Percentiles rank a stretch among this genome's conserved stretches.
These are phyloP conservation scores for Mycosphaerelloides madeirae DNA, from an alignment of 2,329 filamentous ascomycete species.

Conservation along the genomic window DNA sequence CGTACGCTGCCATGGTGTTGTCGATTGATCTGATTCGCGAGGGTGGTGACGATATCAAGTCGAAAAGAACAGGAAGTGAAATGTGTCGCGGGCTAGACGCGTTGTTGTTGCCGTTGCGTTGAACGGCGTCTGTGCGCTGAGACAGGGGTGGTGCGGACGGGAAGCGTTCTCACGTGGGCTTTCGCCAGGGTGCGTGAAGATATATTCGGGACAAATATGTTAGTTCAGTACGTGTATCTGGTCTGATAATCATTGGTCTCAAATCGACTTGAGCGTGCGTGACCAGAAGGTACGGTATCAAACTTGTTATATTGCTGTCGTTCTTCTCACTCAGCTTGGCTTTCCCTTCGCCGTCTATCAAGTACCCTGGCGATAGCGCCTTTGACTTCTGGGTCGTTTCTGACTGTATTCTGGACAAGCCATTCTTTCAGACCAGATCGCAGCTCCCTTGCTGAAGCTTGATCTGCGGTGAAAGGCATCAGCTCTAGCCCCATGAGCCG, in stretches of 20 bases:
- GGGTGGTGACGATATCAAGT: not conserved
- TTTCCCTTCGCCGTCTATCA: constrained; percentile 37
- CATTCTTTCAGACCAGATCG: constrained; percentile 75
- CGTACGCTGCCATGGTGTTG: no score
- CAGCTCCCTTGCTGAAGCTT: constrained; percentile 58
- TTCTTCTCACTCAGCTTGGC: not conserved
- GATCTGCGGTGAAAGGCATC: constrained; percentile 73
- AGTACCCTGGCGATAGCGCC: constrained; percentile 69
- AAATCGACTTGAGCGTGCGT: no score
- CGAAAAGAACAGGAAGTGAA: not conserved
- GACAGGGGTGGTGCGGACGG: constrained; percentile 1
- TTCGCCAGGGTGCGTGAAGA: no score
- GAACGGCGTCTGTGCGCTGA: constrained; percentile 3
- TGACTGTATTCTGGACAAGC: constrained; percentile 80
- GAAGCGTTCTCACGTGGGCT: constrained; percentile 1
- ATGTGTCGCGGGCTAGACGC: not conserved
- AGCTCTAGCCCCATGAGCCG: constrained; percentile 73
- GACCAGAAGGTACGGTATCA: no score
- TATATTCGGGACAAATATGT: no score
- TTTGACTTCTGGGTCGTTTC: constrained; percentile 73
- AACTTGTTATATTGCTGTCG: no score
- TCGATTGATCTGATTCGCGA: not conserved
- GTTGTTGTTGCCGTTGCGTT: constrained; percentile 3
- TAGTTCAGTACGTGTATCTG: no score
- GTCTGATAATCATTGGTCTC: no score